Percentiles rank a stretch among this genome's conserved stretches.
These are phyloP conservation scores for Sarcodon sp. DNA, from an alignment of 768 basidiomycete genomes.

Conservation along the genomic window DNA sequence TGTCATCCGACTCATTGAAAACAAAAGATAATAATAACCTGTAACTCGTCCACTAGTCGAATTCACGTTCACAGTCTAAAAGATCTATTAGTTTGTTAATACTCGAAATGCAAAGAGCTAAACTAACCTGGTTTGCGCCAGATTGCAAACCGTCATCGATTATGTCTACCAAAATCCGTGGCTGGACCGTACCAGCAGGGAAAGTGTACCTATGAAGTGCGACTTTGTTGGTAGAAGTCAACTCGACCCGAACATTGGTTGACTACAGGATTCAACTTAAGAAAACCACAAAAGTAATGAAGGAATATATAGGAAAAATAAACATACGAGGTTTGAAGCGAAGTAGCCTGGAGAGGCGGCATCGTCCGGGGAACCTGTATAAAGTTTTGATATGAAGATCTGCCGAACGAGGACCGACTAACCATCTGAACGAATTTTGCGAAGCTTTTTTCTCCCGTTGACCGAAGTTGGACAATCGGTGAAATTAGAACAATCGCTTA, in stretches of 20 bases:
- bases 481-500: conserved; percentile 22
- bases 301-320: too few species aligned
- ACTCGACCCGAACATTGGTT: conserved; percentile 41
- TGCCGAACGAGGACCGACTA: background rate
- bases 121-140: conserved; percentile 27
- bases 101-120: too few species aligned
- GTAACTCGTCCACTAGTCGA: conserved; percentile 35
- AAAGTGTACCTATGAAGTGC: conserved; percentile 35
- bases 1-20: background rate
- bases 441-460: conserved; percentile 27
- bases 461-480: conserved; percentile 39
- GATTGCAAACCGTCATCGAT: conserved; percentile 49
- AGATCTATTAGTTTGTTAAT: too few species aligned
- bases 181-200: conserved; percentile 15
- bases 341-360: conserved; percentile 57
- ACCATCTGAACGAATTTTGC: conserved; percentile 42
- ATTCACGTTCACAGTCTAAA: conserved; percentile 24
- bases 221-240: conserved; percentile 45
- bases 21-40: conserved; percentile 15
- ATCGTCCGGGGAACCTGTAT: conserved; percentile 42
- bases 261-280: conserved; percentile 19
- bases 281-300: background rate
- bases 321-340: conserved; percentile 39
- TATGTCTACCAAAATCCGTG: conserved; percentile 46
- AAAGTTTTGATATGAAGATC: too few species aligned